Evolutionary conservation across 352 stramenopile genomes (phyloP).

Genomic region (Proteromonas lacertae): DNA sequence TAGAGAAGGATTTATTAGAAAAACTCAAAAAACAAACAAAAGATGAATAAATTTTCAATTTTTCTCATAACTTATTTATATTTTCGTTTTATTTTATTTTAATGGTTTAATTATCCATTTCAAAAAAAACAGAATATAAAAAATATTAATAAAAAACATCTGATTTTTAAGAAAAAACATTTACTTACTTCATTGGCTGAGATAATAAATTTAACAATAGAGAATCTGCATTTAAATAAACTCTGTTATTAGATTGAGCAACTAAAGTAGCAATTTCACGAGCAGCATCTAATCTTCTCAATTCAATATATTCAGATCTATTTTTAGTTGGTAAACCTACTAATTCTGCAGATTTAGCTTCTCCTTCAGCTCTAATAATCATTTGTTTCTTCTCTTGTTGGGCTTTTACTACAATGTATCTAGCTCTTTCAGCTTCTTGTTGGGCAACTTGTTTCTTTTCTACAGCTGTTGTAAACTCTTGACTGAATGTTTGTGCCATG

Average conservation of each 20-base stretch:
- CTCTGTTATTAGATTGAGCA: constrained; percentile 64
- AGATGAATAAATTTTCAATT: no score
- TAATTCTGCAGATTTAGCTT: constrained; percentile 85
- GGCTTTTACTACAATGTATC: constrained; percentile 88
- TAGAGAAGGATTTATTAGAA: no score
- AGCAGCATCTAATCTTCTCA: constrained; percentile 85
- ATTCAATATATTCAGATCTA: constrained; percentile 94
- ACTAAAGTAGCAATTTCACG: constrained; percentile 91
- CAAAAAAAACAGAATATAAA: no score
- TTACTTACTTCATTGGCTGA: no score
- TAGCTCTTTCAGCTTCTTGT: constrained; percentile 87
- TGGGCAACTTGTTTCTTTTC: constrained; percentile 98
- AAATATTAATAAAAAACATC: no score
- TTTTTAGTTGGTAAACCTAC: constrained; percentile 92
- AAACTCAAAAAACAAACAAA: no score
- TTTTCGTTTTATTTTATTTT: no score
- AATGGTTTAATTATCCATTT: no score
- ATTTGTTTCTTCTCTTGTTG: constrained; percentile 84
- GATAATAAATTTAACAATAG: constrained; percentile 92
- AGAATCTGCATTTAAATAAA: constrained; percentile 86
- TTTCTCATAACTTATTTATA: no score
- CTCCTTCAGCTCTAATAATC: constrained; percentile 31
- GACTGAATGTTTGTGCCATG: constrained; percentile 87
- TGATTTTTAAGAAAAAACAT: no score
- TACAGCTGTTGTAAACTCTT: constrained; percentile 90